These are phyloP conservation scores for Sclerotinia sclerotiorum DNA, from an alignment of 2,329 filamentous ascomycete species.

Conservation along the genomic window DNA sequence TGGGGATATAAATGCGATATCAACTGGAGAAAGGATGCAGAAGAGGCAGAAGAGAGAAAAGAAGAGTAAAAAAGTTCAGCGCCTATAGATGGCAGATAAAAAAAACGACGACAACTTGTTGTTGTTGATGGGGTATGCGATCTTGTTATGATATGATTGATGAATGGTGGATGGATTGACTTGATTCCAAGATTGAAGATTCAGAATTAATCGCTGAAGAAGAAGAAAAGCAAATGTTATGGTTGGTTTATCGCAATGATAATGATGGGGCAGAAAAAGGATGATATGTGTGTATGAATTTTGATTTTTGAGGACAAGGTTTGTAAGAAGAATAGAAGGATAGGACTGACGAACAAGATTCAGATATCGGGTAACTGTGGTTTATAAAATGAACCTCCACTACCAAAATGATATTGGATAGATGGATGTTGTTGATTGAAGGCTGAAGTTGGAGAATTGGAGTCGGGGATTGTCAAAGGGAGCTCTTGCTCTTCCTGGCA, in stretches of 20 bases:
- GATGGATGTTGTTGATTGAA: conserved; percentile 14
- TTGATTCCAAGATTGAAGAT: conserved; percentile 11
- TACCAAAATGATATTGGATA: conserved; percentile 17
- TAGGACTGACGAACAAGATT: conserved; percentile 41
- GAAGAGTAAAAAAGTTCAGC: conserved; percentile 31
- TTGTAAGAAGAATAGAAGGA: conserved; percentile 25
- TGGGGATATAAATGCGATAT: conserved; percentile 24
- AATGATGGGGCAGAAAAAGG: conserved; percentile 36
- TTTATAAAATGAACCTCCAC: conserved; percentile 1
- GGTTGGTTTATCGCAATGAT: conserved; percentile 23
- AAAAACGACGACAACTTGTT: conserved; percentile 28
- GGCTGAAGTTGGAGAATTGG: background rate
- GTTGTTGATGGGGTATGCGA: conserved; percentile 23
- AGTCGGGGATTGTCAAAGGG: conserved; percentile 11
- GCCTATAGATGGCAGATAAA: conserved; percentile 32
- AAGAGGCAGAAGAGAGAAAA: conserved; percentile 27
- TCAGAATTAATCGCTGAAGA: conserved; percentile 17
- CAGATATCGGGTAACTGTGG: conserved; percentile 19
- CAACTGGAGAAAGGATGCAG: conserved; percentile 19
- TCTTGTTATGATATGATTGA: conserved; percentile 25
- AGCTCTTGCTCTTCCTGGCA: conserved; percentile 12
- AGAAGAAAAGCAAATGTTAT: conserved; percentile 19
- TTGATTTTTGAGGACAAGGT: conserved; percentile 29
- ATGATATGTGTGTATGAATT: conserved; percentile 26
- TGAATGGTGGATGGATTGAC: conserved; percentile 5